Evolutionary conservation across 2,329 filamentous ascomycete species (phyloP).

Genomic region (Aspergillus bombycis): DNA sequence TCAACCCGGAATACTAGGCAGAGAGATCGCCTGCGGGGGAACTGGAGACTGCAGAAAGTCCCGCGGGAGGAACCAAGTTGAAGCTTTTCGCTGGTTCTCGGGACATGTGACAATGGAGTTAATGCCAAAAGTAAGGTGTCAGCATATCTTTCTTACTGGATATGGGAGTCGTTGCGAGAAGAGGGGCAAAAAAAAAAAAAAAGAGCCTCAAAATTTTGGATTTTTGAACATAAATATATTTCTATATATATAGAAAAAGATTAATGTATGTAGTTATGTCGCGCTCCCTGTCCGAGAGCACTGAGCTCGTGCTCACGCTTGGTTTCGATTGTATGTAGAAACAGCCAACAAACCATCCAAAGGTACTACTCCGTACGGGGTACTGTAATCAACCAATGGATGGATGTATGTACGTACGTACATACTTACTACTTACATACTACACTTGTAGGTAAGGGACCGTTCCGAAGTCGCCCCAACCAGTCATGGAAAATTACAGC

Average conservation of each 20-base stretch:
- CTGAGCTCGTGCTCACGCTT: too few relatives aligned
- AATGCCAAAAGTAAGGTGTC: not conserved
- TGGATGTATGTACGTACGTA: not conserved
- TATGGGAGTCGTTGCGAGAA: not conserved
- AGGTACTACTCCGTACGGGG: too few relatives aligned
- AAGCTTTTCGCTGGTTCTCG: conserved; percentile 19
- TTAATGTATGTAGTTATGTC: not conserved
- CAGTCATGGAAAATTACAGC: not conserved
- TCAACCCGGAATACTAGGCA: not conserved
- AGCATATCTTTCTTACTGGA: not conserved
- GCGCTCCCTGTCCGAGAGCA: not conserved
- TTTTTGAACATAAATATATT: not conserved
- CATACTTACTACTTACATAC: too few relatives aligned
- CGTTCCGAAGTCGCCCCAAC: not conserved
- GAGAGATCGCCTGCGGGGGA: conserved; percentile 10
- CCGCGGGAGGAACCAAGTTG: conserved; percentile 15
- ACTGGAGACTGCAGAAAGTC: conserved; percentile 1
- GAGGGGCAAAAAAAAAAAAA: not conserved
- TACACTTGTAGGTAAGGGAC: not conserved
- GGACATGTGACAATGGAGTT: conserved; percentile 21
- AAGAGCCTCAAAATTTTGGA: not conserved
- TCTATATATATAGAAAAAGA: not conserved
- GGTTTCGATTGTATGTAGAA: not conserved
- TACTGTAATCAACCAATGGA: too few relatives aligned
- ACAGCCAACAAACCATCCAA: not conserved